phyloP scores from a whole-genome alignment of 371 early-diverging fungal species.

The Mortierella polycephala region DNA sequence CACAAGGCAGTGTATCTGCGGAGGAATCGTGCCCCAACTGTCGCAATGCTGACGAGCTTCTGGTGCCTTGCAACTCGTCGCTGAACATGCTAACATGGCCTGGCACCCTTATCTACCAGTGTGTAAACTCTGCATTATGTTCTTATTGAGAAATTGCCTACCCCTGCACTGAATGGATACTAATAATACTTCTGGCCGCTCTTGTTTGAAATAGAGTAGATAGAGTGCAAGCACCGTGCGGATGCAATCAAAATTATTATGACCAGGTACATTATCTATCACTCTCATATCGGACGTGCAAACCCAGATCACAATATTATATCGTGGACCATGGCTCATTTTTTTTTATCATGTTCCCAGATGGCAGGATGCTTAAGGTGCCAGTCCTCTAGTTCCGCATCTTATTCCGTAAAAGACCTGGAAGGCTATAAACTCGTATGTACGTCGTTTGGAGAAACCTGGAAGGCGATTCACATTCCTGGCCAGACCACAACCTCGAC shows the following conservation, averaged over 20 bases:
- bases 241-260: conserved; percentile 43
- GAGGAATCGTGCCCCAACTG: conserved; percentile 30
- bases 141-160: neutral
- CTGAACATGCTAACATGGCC: conserved; percentile 34
- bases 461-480: conserved; percentile 30
- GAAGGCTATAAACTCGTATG: conserved; percentile 24
- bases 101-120: conserved; percentile 32
- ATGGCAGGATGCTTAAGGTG: conserved; percentile 22
- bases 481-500: conserved; percentile 14
- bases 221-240: conserved; percentile 20
- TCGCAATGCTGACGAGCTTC: conserved; percentile 10
- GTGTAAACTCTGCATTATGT: conserved; percentile 7
- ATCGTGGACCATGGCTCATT: neutral
- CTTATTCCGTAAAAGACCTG: conserved; percentile 20
- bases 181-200: neutral
- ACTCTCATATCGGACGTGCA: neutral
- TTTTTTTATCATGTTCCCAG: conserved; percentile 8
- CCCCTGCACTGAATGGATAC: no score
- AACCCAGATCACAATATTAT: neutral
- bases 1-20: neutral
- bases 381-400: conserved; percentile 24
- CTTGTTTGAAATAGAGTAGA: conserved; percentile 14
- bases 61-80: conserved; percentile 34
- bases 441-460: conserved; percentile 14
- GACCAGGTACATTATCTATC: conserved; percentile 36